Evolutionary conservation across 768 basidiomycete species (phyloP).

Genomic region (Mycena crocata): DNA sequence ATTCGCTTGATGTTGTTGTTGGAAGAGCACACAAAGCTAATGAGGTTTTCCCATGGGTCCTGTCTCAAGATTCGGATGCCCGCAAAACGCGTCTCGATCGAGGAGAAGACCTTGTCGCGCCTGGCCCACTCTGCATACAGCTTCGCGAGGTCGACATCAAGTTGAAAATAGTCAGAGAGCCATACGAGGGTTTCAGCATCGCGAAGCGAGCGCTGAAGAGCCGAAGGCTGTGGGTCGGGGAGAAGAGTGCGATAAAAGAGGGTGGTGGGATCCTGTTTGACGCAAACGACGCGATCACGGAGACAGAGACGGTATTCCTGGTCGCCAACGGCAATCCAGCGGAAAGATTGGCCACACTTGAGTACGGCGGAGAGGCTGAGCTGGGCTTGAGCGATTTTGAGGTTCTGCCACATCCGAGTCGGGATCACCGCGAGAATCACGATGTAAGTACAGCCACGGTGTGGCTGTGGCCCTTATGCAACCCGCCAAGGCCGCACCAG

Average conservation of each 20-base stretch:
- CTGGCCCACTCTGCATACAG: conserved; percentile 84
- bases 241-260: conserved; percentile 81
- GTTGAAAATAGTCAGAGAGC: conserved; percentile 91
- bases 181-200: conserved; percentile 78
- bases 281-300: conserved; percentile 84
- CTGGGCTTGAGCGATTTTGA: conserved; percentile 74
- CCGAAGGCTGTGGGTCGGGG: conserved; percentile 56
- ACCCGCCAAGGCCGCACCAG: too few relatives aligned
- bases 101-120: conserved; percentile 81
- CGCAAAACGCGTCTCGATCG: conserved; percentile 66
- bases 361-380: conserved; percentile 83
- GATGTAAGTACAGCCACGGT: too few relatives aligned
- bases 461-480: too few relatives aligned
- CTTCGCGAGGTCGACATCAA: conserved; percentile 75
- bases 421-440: conserved; percentile 1
- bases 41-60: conserved; percentile 95
- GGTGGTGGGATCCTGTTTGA: conserved; percentile 75
- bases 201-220: conserved; percentile 47
- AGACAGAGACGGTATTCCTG: conserved; percentile 86
- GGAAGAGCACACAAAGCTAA: conserved; percentile 97
- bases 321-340: conserved; percentile 63
- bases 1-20: conserved; percentile 98
- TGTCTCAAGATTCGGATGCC: conserved; percentile 79
- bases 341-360: conserved; percentile 87
- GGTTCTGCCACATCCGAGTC: conserved; percentile 59